Evolutionary conservation across 225 moss, liverwort and hornwort genomes (phyloP).

Genomic region (Bryoerythrophyllum caledonicum): DNA sequence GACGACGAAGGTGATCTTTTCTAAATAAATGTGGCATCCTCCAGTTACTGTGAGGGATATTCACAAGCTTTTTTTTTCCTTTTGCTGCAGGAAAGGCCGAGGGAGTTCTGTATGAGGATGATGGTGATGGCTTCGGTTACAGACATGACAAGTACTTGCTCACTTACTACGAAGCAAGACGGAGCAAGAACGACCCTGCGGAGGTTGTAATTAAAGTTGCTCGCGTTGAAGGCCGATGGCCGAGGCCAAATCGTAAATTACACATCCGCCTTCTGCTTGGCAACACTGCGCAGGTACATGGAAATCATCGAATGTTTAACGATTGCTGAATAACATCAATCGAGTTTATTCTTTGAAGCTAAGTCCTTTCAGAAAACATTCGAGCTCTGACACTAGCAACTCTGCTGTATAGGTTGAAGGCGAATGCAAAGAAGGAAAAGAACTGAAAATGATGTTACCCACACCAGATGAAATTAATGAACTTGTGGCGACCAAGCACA

Average conservation of each 20-base stretch:
- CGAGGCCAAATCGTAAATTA: conserved; percentile 61
- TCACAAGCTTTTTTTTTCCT: background rate
- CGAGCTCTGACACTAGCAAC: background rate
- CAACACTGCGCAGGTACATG: conserved; percentile 49
- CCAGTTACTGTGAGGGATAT: background rate
- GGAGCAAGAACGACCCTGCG: conserved; percentile 21
- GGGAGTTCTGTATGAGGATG: conserved; percentile 81
- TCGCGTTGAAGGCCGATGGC: conserved; percentile 47
- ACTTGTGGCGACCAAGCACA: conserved; percentile 25
- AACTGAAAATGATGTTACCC: conserved; percentile 55
- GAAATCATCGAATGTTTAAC: background rate
- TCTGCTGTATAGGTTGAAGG: conserved; percentile 56
- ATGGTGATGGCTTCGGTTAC: conserved; percentile 70
- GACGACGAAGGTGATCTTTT: conserved; percentile 50
- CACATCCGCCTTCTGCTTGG: conserved; percentile 69
- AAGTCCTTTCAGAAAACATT: background rate
- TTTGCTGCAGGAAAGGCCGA: conserved; percentile 56
- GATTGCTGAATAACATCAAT: background rate
- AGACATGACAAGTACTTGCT: conserved; percentile 61
- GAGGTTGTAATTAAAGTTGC: conserved; percentile 55
- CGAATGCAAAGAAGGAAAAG: conserved; percentile 70
- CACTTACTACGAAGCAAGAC: conserved; percentile 60
- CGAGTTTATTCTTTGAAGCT: background rate
- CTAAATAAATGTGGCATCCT: background rate
- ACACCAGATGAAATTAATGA: conserved; percentile 44